Evolutionary conservation across 441 rosid species (phyloP), one percentile per base, ranked within the genome.

Genomic region (Gossypium davidsonii): DNA sequence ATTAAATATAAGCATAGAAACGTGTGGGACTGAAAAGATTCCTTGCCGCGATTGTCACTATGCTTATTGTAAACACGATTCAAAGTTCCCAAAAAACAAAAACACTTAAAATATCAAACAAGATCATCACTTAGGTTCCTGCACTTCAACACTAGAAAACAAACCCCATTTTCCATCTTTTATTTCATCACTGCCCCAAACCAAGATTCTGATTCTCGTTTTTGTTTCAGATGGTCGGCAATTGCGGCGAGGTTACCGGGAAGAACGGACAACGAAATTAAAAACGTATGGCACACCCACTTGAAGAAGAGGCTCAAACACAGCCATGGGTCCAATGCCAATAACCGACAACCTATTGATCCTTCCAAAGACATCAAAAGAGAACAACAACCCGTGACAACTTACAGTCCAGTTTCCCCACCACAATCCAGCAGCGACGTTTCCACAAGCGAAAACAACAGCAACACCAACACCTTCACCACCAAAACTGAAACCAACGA

Each of bases 201-300:
- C 25, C 8, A 20, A 25, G 49, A 64, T 31, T 6, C 15, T 6
- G 21, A 2, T 58, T 67, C 58, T 49, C 12, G 6, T 2, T 8
- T 60, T 7, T 2, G 44, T 42, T 37, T n/a, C 83, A 83, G 90
- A 61, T 87, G 90, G 90, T 85, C 90, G n/a, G 84, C 88, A 7
- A 86, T 86, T 14, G 90, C 90, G 31, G 88, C 87, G 3, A 79
- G 65, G 65, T 79, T 86, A n/a, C 87, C 84, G 8, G 88, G 90
- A 67, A 70, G 90, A 51, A 86, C 89, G 1, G 89, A 82, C 73
- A 83, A 84, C 15, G 85, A 84, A 73, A 84, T 84, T 11, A 84
- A 84, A 70, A 85, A 85, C 52, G 85, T 83, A 17, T 84, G 90
- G 90, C 86, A 87, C 67, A 87, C 88, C 25, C 87, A 82, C 72